Conservation (phyloP, 495 filamentous ascomycete genomes). For the Podospora comata region DNA sequence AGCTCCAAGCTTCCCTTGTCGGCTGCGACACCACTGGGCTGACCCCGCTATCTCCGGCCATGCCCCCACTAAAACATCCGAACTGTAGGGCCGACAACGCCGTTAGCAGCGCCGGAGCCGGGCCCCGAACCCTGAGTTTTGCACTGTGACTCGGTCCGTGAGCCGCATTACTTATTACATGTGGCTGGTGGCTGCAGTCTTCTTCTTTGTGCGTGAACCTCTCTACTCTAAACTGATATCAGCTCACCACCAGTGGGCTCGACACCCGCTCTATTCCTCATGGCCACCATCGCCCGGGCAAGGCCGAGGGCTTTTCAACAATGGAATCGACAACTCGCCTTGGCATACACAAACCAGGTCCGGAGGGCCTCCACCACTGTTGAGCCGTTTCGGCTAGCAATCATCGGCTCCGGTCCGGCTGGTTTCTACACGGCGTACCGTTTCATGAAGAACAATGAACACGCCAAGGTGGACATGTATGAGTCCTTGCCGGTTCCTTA, state of each 20-base stretch:
- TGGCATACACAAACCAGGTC: neutral
- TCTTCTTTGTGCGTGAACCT: neutral
- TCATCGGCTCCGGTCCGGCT: conserved; percentile 92
- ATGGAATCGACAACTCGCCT: neutral
- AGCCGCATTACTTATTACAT: neutral
- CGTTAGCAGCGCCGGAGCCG: conserved; percentile 5
- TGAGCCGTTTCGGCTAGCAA: conserved; percentile 69
- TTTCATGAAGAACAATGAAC: conserved; percentile 66
- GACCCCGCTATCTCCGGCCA: neutral
- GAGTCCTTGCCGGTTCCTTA: conserved; percentile 90
- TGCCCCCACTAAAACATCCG: conserved; percentile 11
- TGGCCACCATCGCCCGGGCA: neutral
- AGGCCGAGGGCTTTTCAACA: neutral
- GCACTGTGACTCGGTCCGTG: neutral
- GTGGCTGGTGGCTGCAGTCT: too few relatives aligned
- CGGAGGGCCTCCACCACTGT: conserved; percentile 22
- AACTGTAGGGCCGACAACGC: conserved; percentile 4
- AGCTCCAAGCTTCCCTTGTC: neutral
- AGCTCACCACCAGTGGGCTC: neutral
- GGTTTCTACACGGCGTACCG: conserved; percentile 93
- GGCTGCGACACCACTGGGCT: neutral
- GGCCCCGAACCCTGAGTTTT: neutral
- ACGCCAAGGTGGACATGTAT: conserved; percentile 89
- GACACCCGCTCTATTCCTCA: neutral
- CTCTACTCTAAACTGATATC: neutral